phyloP scores from a whole-genome alignment of 306 rosid species.

The Castanospermum australe region DNA sequence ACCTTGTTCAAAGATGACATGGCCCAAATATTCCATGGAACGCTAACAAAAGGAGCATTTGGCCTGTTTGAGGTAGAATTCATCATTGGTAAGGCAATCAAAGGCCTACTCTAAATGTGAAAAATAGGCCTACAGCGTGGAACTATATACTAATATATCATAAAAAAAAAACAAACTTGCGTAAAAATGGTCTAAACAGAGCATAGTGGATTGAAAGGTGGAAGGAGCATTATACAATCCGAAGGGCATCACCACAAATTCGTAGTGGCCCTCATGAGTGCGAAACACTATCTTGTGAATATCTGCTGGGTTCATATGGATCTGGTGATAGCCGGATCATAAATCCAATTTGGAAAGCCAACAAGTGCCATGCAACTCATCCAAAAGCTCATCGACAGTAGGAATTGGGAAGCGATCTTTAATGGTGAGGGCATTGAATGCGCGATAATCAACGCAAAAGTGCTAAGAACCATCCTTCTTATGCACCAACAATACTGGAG shows the following conservation, averaged over 20 bases:
- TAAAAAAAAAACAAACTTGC: no score
- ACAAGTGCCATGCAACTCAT: neutral
- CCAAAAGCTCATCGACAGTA: neutral
- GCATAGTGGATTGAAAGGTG: neutral
- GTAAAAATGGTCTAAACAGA: no score
- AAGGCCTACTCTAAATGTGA: no score
- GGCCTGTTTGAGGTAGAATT: no score
- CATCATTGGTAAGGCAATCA: no score
- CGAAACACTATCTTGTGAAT: neutral
- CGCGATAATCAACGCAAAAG: neutral
- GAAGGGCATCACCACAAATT: neutral
- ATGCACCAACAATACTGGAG: no score
- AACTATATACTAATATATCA: no score
- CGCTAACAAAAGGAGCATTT: neutral
- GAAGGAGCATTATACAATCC: neutral
- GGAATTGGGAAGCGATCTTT: neutral
- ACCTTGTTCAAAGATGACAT: neutral
- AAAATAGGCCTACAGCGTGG: no score
- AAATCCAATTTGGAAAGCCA: neutral
- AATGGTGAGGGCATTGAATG: neutral
- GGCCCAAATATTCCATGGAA: neutral
- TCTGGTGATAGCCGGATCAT: neutral
- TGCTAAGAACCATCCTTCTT: neutral
- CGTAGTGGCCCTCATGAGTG: neutral
- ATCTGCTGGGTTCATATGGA: neutral